Percentiles rank a stretch among this genome's conserved stretches.
These are phyloP conservation scores for Alloteropsis semialata DNA, from an alignment of 176 grass and related monocot species.

Conservation along the genomic window DNA sequence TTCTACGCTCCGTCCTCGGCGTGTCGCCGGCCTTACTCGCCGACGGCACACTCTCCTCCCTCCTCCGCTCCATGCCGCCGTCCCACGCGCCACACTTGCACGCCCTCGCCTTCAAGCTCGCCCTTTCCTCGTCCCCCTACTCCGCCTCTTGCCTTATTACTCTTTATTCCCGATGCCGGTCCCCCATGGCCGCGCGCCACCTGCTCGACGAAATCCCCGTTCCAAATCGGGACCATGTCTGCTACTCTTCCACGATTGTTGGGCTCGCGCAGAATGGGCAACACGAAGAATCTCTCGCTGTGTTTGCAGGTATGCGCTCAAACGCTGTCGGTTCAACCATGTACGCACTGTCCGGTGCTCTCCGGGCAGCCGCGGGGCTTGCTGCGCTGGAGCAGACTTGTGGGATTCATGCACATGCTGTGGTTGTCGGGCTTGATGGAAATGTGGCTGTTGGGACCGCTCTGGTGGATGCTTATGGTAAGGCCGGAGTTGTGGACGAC, in stretches of 20 bases:
- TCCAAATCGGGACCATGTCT: constrained; percentile 16
- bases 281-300: not conserved
- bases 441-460: constrained; percentile 35
- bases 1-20: constrained; percentile 27
- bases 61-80: constrained; percentile 33
- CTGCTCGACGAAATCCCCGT: constrained; percentile 54
- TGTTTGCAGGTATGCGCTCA: constrained; percentile 29
- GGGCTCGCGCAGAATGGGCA: constrained; percentile 35
- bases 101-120: constrained; percentile 35
- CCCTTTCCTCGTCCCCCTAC: constrained; percentile 11
- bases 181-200: not conserved
- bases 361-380: constrained; percentile 27
- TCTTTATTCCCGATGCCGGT: not conserved
- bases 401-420: constrained; percentile 40
- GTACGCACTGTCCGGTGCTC: constrained; percentile 25
- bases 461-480: constrained; percentile 48
- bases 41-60: constrained; percentile 43
- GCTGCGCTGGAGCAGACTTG: constrained; percentile 35
- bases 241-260: constrained; percentile 40
- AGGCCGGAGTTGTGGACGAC: constrained; percentile 38
- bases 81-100: constrained; percentile 18
- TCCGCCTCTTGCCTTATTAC: constrained; percentile 16
- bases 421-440: constrained; percentile 24
- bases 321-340: constrained; percentile 30
- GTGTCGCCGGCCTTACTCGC: constrained; percentile 4